Evolutionary conservation across 2,329 filamentous ascomycete species (phyloP), one percentile per base, ranked within the genome.

Genomic region (Phyllosticta paracitricarpa): DNA sequence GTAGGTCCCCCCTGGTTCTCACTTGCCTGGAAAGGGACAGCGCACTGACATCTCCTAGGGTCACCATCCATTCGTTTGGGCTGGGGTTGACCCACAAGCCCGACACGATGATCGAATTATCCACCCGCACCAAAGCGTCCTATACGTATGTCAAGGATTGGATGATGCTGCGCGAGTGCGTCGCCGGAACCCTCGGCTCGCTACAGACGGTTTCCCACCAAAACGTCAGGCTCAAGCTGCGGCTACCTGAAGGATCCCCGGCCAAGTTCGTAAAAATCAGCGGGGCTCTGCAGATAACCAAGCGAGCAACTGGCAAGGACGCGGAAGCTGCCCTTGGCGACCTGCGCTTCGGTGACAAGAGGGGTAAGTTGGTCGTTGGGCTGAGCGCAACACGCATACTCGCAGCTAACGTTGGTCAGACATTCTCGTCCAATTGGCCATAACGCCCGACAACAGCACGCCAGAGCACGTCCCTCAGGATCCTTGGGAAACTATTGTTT

Each of bases 101-200:
- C 4, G 94, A 99, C 71, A 97, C 92, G 0, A 96, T 99, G 91
- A 96, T 99, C 65, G 93, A 97, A 75, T 79, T 99, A 12, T 97
- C 94, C 0, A 94, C 89, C 6, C 84, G 91, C 63, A 99, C 94
- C 3, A 99, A 97, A 77, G 94, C 92, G 4, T 95, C 91, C 1
- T 99, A 97, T 71, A 95, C 91, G 1, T 99, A 97, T 69, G 92
- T 99, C 67, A 99, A 97, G 76, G 94, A 99, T 74, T 99, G 94
- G 94, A 97, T 97, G 93, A 99, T 97, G 93, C 82, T 99, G 40
- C 88, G 94, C 28, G 94, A 99, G 74, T 97, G 94, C 72, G 82
- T 97, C 54, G 94, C 92, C 25, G 94, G 94, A 53, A 97, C 93
- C 69, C 79, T 99, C 28, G 94, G 94, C 55, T 87, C 91, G 14